Evolutionary conservation across 179 eudicot genomes (phyloP).

Genomic region (Drosera spatulata): DNA sequence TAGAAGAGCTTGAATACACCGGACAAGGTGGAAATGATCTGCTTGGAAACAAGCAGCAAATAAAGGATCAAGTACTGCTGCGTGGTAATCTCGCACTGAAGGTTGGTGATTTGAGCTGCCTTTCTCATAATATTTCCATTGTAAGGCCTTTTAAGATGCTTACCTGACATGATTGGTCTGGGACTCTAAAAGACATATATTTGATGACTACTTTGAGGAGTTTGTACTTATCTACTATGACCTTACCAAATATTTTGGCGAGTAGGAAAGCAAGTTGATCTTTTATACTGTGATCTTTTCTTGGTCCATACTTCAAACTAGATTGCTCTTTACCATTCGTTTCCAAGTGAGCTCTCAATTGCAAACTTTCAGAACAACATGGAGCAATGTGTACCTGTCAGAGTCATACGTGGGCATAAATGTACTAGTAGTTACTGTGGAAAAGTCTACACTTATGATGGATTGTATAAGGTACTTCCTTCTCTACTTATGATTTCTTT

Average conservation of each 20-base stretch:
- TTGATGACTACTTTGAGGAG: too few relatives aligned
- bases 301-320: too few relatives aligned
- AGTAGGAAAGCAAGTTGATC: too few relatives aligned
- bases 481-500: background rate
- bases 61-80: slow-evolving; percentile 13
- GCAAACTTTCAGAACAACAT: slow-evolving; percentile 18
- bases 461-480: slow-evolving; percentile 28
- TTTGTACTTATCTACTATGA: too few relatives aligned
- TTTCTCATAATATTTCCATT: background rate
- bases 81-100: slow-evolving; percentile 26
- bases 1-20: slow-evolving; percentile 21
- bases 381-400: slow-evolving; percentile 30
- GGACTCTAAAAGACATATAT: too few relatives aligned
- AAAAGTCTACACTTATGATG: slow-evolving; percentile 24
- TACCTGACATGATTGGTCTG: too few relatives aligned
- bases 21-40: slow-evolving; percentile 25
- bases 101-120: slow-evolving; percentile 11
- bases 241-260: too few relatives aligned
- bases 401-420: slow-evolving; percentile 26
- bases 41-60: slow-evolving; percentile 21
- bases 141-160: too few relatives aligned
- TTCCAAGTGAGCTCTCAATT: background rate
- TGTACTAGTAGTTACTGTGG: slow-evolving; percentile 11
- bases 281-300: too few relatives aligned
- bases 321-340: background rate